These are phyloP conservation scores for Yamagishiella unicocca DNA, from an alignment of 139 green algal genomes.

Conservation along the genomic window DNA sequence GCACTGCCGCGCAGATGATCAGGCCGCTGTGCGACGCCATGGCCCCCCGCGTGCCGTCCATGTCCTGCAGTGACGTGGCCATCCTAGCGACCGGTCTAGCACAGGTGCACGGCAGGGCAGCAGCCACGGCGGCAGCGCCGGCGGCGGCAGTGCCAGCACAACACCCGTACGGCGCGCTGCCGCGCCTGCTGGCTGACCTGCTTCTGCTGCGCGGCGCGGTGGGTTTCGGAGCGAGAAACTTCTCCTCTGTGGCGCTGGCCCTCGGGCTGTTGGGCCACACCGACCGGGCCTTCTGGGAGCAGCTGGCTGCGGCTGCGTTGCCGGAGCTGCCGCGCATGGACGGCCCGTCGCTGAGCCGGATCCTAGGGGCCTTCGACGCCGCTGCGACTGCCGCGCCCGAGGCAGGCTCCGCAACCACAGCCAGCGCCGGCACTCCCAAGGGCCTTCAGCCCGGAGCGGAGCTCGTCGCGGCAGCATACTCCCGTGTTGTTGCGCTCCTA, in stretches of 20 bases:
- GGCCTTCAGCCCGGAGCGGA: too few species aligned
- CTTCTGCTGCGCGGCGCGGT: not conserved
- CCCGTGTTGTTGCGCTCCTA: not conserved
- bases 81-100: not conserved
- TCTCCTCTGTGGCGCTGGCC: conserved; percentile 1
- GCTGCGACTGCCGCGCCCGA: not conserved
- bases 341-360: not conserved
- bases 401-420: not conserved
- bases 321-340: conserved; percentile 21
- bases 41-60: not conserved
- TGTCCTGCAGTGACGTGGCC: not conserved
- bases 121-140: not conserved
- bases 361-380: conserved; percentile 1
- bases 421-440: not conserved
- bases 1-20: not conserved
- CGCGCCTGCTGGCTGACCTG: conserved; percentile 35
- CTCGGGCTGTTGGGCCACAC: not conserved
- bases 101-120: not conserved
- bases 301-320: not conserved
- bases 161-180: conserved; percentile 18
- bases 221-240: not conserved
- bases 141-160: not conserved
- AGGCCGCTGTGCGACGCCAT: not conserved
- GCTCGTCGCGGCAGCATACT: not conserved
- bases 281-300: not conserved